A percentile compares a stretch with the other conserved stretches of the same genome.
Evolutionary conservation across 306 rosid species (phyloP).

Genomic region (Quercus alba): DNA sequence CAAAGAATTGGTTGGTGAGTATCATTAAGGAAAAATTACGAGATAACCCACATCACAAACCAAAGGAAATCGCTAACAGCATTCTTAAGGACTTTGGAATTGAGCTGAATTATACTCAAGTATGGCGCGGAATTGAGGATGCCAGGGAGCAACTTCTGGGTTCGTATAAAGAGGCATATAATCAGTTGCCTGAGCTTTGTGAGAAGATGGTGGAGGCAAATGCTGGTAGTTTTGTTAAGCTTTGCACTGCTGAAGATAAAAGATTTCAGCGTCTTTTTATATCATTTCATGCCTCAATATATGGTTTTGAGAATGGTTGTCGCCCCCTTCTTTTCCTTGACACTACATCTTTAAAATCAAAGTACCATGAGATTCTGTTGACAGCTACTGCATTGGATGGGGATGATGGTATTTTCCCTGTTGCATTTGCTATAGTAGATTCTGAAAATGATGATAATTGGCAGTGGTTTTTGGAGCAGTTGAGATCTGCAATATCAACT

Average conservation of each 20-base stretch:
- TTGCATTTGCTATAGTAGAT: slow-evolving; percentile 49
- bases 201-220: slow-evolving; percentile 50
- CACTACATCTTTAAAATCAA: slow-evolving; percentile 38
- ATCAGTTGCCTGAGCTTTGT: slow-evolving; percentile 40
- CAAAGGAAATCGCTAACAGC: slow-evolving; percentile 43
- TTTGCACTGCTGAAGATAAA: slow-evolving; percentile 29
- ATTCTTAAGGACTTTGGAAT: slow-evolving; percentile 49
- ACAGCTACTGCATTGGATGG: slow-evolving; percentile 55
- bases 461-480: slow-evolving; percentile 55
- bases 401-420: slow-evolving; percentile 43
- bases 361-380: slow-evolving; percentile 44
- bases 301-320: slow-evolving; percentile 49
- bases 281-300: slow-evolving; percentile 35
- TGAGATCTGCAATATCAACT: slow-evolving; percentile 24
- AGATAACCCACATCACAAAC: slow-evolving; percentile 47
- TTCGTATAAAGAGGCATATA: slow-evolving; percentile 50
- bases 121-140: slow-evolving; percentile 53
- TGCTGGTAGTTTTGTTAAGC: slow-evolving; percentile 38
- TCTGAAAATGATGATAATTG: slow-evolving; percentile 41
- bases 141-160: slow-evolving; percentile 49
- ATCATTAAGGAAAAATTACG: slow-evolving; percentile 43
- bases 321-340: slow-evolving; percentile 61
- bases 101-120: slow-evolving; percentile 49
- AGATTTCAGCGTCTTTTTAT: slow-evolving; percentile 41
- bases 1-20: slow-evolving; percentile 49